A percentile compares a stretch with the other conserved stretches of the same genome.
Conservation (phyloP, 2,329 filamentous ascomycete genomes). For the Fusarium armeniacum region DNA sequence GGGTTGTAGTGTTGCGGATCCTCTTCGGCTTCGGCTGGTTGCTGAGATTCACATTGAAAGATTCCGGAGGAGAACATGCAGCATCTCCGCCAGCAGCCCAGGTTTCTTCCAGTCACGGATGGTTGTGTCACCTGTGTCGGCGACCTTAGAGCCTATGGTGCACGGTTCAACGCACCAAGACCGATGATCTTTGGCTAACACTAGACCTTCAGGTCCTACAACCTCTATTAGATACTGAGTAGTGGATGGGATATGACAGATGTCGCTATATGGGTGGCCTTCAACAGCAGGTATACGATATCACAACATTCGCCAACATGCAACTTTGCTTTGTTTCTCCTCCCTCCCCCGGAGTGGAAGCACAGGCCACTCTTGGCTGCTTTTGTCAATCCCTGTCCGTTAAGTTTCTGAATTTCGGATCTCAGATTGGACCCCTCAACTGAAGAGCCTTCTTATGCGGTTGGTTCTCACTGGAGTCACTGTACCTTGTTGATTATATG, state of each 20-base stretch:
- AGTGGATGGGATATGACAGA: constrained; percentile 38
- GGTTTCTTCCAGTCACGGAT: constrained; percentile 36
- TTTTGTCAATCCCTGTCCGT: constrained; percentile 32
- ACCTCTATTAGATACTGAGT: constrained; percentile 21
- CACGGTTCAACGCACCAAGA: constrained; percentile 47
- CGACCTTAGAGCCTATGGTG: constrained; percentile 45
- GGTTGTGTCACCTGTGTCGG: constrained; percentile 43
- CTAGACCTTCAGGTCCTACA: constrained; percentile 20
- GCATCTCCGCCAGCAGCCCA: constrained; percentile 45
- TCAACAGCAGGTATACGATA: constrained; percentile 15
- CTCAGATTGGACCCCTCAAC: constrained; percentile 46
- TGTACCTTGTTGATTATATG: constrained; percentile 41
- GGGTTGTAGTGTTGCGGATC: constrained; percentile 45
- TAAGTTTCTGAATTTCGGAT: constrained; percentile 38
- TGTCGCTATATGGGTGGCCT: constrained; percentile 30
- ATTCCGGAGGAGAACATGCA: constrained; percentile 41
- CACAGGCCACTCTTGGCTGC: constrained; percentile 36
- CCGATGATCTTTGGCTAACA: constrained; percentile 37
- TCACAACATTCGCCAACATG: constrained; percentile 28
- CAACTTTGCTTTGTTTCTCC: constrained; percentile 31
- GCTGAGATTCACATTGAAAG: constrained; percentile 44
- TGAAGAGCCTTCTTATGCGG: constrained; percentile 44
- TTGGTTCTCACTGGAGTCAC: constrained; percentile 41
- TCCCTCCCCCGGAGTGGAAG: constrained; percentile 27
- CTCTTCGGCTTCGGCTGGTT: constrained; percentile 37